Conservation (phyloP, 23 red algal genomes). For the Gracilariopsis chorda region DNA sequence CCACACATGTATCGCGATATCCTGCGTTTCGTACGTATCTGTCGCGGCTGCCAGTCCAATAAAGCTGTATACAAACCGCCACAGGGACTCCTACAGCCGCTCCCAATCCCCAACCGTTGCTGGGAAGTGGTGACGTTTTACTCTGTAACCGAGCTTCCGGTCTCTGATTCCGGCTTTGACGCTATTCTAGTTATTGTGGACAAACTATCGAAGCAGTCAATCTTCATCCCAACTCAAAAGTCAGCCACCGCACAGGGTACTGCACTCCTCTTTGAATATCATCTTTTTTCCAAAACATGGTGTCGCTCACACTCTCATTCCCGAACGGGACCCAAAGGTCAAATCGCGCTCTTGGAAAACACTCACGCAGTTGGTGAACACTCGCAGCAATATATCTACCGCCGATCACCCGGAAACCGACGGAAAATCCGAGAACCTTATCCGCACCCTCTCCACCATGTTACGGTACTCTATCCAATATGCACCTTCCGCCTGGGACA, state of each 20-base stretch:
- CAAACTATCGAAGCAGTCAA: not conserved
- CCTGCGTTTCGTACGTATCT: not conserved
- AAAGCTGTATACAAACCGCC: not conserved
- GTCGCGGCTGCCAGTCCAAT: not conserved
- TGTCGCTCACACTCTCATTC: not conserved
- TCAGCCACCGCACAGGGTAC: not conserved
- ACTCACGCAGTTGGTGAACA: not conserved
- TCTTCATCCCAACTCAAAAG: not conserved
- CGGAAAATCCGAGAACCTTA: not conserved
- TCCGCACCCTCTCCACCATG: not conserved
- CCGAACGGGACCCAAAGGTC: not conserved
- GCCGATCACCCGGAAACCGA: not conserved
- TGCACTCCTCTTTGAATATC: not conserved
- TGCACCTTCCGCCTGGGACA: not conserved
- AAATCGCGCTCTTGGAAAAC: not conserved
- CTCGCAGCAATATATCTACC: not conserved
- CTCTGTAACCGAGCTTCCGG: constrained; percentile 3
- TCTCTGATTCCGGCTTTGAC: not conserved
- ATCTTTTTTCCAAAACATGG: not conserved
- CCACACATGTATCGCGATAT: not conserved
- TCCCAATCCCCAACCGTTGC: not conserved
- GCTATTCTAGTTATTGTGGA: not conserved
- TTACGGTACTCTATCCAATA: not conserved
- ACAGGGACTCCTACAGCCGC: not conserved
- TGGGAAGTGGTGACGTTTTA: not conserved